Percentiles rank a stretch among this genome's conserved stretches.
These are phyloP conservation scores for Solanum dulcamara DNA, from an alignment of 257 asterid species.

Conservation along the genomic window DNA sequence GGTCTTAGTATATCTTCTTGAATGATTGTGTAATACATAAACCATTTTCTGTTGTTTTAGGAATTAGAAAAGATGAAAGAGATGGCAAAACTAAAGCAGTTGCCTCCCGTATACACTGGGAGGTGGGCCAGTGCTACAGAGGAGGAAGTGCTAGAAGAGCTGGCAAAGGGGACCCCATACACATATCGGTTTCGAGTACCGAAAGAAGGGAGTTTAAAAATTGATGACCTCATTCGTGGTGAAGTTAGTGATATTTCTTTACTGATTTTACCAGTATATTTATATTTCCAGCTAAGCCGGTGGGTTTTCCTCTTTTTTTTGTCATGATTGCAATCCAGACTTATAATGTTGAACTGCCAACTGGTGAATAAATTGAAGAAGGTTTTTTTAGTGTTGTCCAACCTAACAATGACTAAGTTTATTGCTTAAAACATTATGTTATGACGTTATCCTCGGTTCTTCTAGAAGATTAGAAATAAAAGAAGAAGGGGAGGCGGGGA, in stretches of 20 bases:
- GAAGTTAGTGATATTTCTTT: constrained; percentile 41
- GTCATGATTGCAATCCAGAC: not conserved
- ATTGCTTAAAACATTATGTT: not conserved
- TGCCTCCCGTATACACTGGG: constrained; percentile 86
- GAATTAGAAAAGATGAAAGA: constrained; percentile 91
- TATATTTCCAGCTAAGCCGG: not conserved
- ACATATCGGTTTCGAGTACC: constrained; percentile 95
- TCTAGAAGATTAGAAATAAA: not conserved
- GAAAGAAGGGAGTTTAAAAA: constrained; percentile 57
- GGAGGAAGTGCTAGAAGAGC: constrained; percentile 56
- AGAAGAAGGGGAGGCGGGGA: not conserved
- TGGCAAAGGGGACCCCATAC: constrained; percentile 68
- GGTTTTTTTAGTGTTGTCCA: not conserved
- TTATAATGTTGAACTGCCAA: not conserved
- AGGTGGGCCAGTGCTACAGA: constrained; percentile 83
- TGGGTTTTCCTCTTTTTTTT: not conserved
- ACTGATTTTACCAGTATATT: not conserved
- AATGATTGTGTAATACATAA: not conserved
- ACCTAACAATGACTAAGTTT: not conserved
- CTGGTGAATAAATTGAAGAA: not conserved
- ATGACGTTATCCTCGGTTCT: not conserved
- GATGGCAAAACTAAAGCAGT: constrained; percentile 70
- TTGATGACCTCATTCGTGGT: constrained; percentile 86
- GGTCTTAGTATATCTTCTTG: not conserved
- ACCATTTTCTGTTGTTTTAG: constrained; percentile 20